A percentile compares a stretch with the other conserved stretches of the same genome.
Evolutionary conservation across 1,284 basidiomycete genomes (phyloP).

Genomic region (Puccinia triticina): DNA sequence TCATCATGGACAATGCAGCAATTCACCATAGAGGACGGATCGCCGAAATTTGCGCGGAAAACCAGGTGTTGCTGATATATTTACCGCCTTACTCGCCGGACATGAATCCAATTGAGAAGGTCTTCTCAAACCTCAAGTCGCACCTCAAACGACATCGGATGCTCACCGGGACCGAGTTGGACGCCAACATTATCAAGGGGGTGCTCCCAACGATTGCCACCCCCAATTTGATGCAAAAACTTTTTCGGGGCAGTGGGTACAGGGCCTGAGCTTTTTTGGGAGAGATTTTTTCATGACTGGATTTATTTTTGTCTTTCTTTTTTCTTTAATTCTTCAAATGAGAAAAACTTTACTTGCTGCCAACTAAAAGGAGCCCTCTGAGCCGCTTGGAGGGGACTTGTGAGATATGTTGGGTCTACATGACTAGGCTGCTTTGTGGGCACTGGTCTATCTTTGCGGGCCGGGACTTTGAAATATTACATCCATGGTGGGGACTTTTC

Average conservation of each 20-base stretch:
- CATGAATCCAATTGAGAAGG: constrained; percentile 15
- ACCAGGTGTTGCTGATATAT: neutral
- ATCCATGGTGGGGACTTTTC: too few species aligned
- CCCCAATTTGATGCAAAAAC: neutral
- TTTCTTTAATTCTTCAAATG: too few species aligned
- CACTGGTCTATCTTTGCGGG: too few species aligned
- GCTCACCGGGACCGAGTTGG: neutral
- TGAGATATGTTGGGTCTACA: too few species aligned
- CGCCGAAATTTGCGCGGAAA: neutral
- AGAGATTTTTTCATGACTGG: too few species aligned
- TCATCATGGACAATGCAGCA: neutral
- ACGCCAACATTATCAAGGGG: neutral
- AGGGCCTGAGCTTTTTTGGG: too few species aligned
- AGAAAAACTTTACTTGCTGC: too few species aligned
- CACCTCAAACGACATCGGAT: neutral
- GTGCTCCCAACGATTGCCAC: neutral
- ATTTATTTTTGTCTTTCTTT: too few species aligned
- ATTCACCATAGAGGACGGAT: neutral
- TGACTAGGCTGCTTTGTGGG: too few species aligned
- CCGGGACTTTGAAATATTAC: too few species aligned
- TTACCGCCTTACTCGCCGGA: constrained; percentile 1
- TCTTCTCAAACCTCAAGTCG: neutral
- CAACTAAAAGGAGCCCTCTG: too few species aligned
- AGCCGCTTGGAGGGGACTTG: too few species aligned
- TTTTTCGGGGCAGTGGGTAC: neutral